Conservation (phyloP, 441 rosid species). For the Omphalea diandra region DNA sequence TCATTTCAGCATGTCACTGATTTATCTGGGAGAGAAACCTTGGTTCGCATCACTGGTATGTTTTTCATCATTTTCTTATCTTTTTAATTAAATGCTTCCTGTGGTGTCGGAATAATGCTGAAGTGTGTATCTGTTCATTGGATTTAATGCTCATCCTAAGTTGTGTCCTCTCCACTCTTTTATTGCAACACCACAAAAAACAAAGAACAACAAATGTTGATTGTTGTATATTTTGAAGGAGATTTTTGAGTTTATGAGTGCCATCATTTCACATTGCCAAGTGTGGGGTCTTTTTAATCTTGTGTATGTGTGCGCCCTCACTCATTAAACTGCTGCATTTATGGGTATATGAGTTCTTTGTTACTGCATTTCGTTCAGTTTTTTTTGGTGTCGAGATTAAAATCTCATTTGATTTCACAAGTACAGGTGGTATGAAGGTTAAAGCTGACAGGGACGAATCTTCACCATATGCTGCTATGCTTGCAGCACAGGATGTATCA, state of each 20-base stretch:
- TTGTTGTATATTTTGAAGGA: no score
- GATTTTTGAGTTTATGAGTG: no score
- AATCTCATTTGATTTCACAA: not conserved
- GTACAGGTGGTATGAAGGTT: slow-evolving; percentile 83
- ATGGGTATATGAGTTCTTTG: not conserved
- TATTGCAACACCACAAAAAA: no score
- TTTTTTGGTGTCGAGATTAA: not conserved
- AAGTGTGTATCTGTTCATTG: no score
- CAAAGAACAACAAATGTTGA: no score
- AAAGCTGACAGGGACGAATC: slow-evolving; percentile 91
- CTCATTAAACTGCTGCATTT: not conserved
- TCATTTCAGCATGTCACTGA: slow-evolving; percentile 74
- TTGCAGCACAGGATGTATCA: slow-evolving; percentile 86
- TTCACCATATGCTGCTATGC: slow-evolving; percentile 90
- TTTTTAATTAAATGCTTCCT: not conserved
- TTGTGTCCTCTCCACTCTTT: no score
- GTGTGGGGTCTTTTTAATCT: no score
- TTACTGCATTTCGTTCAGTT: not conserved
- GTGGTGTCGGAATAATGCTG: no score
- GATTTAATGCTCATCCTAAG: no score
- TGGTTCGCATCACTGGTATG: slow-evolving; percentile 76
- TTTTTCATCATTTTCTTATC: not conserved
- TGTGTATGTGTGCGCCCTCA: no score
- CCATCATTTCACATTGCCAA: no score
- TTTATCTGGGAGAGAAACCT: slow-evolving; percentile 75